phyloP scores from a whole-genome alignment of 1,139 yeast genomes.

The Sugiyamaella novakii region DNA sequence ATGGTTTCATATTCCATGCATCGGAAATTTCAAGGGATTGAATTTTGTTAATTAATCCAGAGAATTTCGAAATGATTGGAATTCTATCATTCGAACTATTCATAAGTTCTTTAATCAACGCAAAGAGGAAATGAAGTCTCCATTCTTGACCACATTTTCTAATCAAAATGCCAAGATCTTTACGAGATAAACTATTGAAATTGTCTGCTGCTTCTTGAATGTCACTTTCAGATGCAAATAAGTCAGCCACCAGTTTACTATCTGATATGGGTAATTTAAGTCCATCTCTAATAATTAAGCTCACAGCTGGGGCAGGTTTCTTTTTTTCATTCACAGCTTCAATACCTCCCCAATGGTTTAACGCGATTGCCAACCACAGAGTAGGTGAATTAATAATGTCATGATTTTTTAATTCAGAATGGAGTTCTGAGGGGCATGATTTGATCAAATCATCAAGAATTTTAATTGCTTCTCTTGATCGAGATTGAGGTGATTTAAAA shows the following conservation, averaged over 20 bases:
- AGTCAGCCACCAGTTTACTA: constrained; percentile 52
- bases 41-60: constrained; percentile 29
- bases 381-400: constrained; percentile 6
- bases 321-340: constrained; percentile 47
- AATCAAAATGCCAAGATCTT: constrained; percentile 62
- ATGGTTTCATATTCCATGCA: constrained; percentile 42
- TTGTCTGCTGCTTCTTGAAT: constrained; percentile 33
- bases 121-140: constrained; percentile 46
- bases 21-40: constrained; percentile 30
- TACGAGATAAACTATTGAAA: constrained; percentile 42
- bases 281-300: constrained; percentile 64
- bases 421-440: constrained; percentile 10
- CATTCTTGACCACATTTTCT: constrained; percentile 57
- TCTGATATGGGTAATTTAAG: constrained; percentile 64
- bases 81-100: constrained; percentile 10
- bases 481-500: constrained; percentile 8
- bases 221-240: constrained; percentile 39
- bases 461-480: constrained; percentile 1
- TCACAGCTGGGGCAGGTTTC: constrained; percentile 44
- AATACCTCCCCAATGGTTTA: constrained; percentile 50
- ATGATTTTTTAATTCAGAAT: constrained; percentile 2
- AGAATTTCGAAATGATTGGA: constrained; percentile 19
- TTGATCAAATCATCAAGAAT: constrained; percentile 8
- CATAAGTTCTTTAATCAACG: constrained; percentile 30
- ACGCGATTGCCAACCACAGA: constrained; percentile 18